Percentiles rank a stretch among this genome's conserved stretches.
Evolutionary conservation across 805 yeast genomes (phyloP).

Genomic region (Teunomyces aglyptinius): DNA sequence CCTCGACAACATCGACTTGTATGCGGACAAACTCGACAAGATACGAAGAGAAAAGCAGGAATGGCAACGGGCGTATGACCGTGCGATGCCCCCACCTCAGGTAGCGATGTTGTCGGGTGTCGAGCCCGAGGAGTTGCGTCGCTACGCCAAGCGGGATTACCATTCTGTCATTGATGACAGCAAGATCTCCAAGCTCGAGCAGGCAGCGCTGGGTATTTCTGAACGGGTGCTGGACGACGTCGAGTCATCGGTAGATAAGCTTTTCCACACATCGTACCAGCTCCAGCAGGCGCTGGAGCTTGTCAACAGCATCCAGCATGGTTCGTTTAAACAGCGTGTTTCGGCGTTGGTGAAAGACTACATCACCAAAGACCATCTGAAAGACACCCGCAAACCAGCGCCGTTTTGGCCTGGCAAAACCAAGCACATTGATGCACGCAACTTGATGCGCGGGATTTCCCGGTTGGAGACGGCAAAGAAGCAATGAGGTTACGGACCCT

Average conservation of each 20-base stretch:
- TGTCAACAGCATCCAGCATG: constrained; percentile 16
- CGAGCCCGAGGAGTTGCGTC: constrained; percentile 3
- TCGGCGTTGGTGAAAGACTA: constrained; percentile 21
- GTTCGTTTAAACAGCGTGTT: constrained; percentile 17
- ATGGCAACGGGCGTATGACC: constrained; percentile 41
- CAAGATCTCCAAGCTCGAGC: constrained; percentile 9
- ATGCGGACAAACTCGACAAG: constrained; percentile 41
- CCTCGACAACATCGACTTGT: constrained; percentile 44
- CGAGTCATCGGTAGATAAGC: constrained; percentile 35
- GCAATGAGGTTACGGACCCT: background rate
- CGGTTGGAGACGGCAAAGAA: constrained; percentile 2
- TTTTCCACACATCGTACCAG: constrained; percentile 32
- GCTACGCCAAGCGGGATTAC: constrained; percentile 8
- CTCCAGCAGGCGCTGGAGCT: constrained; percentile 24
- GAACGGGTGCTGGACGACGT: constrained; percentile 15
- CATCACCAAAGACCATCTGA: constrained; percentile 16
- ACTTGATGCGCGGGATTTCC: constrained; percentile 6
- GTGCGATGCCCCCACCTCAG: constrained; percentile 3
- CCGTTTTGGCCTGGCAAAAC: constrained; percentile 6
- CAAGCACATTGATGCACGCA: constrained; percentile 1
- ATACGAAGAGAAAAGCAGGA: constrained; percentile 46
- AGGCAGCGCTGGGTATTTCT: background rate
- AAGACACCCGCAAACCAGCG: constrained; percentile 1
- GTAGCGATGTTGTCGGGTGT: constrained; percentile 9
- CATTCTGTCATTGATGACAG: constrained; percentile 15